phyloP scores from a whole-genome alignment of 768 basidiomycete species.

The Phylloporus sp. region DNA sequence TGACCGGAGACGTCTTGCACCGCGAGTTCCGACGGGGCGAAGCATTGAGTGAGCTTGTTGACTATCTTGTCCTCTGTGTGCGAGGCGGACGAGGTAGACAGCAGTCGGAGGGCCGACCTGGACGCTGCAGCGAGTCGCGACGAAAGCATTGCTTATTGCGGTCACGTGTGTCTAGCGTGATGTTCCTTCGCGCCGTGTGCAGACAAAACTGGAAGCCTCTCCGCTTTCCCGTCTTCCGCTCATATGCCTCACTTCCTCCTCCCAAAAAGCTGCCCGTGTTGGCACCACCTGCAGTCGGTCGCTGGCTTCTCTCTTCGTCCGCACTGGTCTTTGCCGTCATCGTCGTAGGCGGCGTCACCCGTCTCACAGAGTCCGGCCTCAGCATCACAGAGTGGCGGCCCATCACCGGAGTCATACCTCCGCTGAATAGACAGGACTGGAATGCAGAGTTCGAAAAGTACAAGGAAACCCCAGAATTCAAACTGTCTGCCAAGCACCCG shows the following conservation, averaged over 20 bases:
- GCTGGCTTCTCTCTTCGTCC: conserved; percentile 84
- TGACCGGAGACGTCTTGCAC: conserved; percentile 95
- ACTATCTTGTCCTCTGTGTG: conserved; percentile 51
- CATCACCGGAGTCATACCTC: conserved; percentile 84
- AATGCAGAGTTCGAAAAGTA: conserved; percentile 88
- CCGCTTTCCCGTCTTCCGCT: conserved; percentile 30
- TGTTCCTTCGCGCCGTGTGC: conserved; percentile 23
- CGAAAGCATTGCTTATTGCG: conserved; percentile 8
- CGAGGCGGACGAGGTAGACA: conserved; percentile 23
- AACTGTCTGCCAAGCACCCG: conserved; percentile 55
- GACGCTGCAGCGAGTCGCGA: conserved; percentile 29
- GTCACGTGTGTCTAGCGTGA: conserved; percentile 2
- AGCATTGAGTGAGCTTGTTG: conserved; percentile 66
- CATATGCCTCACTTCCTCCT: conserved; percentile 30
- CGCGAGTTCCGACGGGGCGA: conserved; percentile 73
- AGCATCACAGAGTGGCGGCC: conserved; percentile 99
- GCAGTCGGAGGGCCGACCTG: conserved; percentile 23
- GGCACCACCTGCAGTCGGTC: conserved; percentile 64
- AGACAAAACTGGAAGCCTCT: conserved; percentile 7
- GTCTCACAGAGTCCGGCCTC: conserved; percentile 94
- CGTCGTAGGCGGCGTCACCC: conserved; percentile 93
- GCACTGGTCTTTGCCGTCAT: conserved; percentile 87
- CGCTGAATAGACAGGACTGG: conserved; percentile 74
- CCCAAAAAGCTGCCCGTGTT: conserved; percentile 52
- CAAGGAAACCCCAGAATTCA: conserved; percentile 91